These are phyloP conservation scores for Coemansia aciculifera DNA, from an alignment of 192 early-diverging fungal genomes.

Conservation along the genomic window DNA sequence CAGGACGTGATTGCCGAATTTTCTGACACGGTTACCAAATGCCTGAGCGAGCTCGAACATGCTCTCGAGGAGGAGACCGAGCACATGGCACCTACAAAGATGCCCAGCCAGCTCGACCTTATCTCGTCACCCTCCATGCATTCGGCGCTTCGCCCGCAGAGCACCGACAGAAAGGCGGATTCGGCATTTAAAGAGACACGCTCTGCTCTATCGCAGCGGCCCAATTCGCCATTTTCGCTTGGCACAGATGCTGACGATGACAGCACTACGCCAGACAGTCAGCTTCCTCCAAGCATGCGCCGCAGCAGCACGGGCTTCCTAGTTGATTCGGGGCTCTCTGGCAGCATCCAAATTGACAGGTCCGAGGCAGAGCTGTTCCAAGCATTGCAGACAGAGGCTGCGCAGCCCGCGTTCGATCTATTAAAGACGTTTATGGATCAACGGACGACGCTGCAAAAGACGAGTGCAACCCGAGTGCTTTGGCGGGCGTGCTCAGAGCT, in stretches of 20 bases:
- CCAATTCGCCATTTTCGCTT: conserved; percentile 9
- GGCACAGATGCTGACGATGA: conserved; percentile 13
- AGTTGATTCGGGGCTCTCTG: conserved; percentile 25
- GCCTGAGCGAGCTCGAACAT: conserved; percentile 75
- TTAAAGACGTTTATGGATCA: conserved; percentile 20
- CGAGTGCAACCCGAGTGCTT: conserved; percentile 43
- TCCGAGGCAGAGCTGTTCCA: conserved; percentile 50
- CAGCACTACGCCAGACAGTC: not conserved
- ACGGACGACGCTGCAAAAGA: conserved; percentile 43
- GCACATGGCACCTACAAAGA: conserved; percentile 11
- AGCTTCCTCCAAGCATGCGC: conserved; percentile 15
- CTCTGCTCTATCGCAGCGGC: not conserved
- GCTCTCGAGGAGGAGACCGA: conserved; percentile 56
- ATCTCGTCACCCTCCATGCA: conserved; percentile 41
- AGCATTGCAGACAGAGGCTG: conserved; percentile 14
- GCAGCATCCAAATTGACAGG: conserved; percentile 44
- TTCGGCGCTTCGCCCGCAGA: conserved; percentile 13
- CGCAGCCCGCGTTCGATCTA: conserved; percentile 14
- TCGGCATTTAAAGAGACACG: not conserved
- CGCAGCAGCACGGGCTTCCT: conserved; percentile 31
- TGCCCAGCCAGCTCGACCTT: conserved; percentile 36
- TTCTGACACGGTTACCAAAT: conserved; percentile 73
- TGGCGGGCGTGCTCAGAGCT: conserved; percentile 54
- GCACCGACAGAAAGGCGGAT: not conserved
- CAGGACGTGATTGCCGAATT: conserved; percentile 88